Conservation (phyloP, 257 asterid genomes). For the Primulina huaijiensis region DNA sequence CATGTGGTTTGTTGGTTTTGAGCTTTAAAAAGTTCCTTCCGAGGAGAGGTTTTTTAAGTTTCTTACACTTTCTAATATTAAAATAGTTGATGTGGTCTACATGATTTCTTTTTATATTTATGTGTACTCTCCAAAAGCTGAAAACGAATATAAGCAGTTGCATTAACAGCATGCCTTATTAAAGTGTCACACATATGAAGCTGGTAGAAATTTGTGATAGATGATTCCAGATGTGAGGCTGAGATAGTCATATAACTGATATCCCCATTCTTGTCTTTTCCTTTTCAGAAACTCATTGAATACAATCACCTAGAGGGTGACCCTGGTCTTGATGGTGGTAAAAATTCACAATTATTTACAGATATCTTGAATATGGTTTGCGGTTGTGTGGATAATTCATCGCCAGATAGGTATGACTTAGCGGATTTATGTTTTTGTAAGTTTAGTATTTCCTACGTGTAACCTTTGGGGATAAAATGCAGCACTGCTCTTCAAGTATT, state of each 20-base stretch:
- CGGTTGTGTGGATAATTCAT: slow-evolving; percentile 84
- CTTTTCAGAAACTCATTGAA: slow-evolving; percentile 86
- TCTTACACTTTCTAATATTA: slow-evolving; percentile 19
- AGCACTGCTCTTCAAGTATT: slow-evolving; percentile 96
- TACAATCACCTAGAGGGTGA: slow-evolving; percentile 97
- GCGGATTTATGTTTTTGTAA: slow-evolving; percentile 18
- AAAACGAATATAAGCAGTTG: background rate
- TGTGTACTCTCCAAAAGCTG: slow-evolving; percentile 1
- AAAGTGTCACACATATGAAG: slow-evolving; percentile 12
- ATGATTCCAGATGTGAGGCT: slow-evolving; percentile 16
- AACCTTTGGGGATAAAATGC: slow-evolving; percentile 41
- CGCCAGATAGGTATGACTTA: slow-evolving; percentile 81
- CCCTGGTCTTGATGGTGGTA: slow-evolving; percentile 89
- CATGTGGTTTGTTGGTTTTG: slow-evolving; percentile 24
- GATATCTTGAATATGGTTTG: slow-evolving; percentile 87
- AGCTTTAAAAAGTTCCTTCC: slow-evolving; percentile 22
- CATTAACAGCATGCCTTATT: slow-evolving; percentile 22
- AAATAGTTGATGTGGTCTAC: slow-evolving; percentile 18
- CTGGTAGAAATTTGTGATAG: slow-evolving; percentile 16
- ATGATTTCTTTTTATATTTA: slow-evolving; percentile 6
- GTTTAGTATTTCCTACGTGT: slow-evolving; percentile 24
- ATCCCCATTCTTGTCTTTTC: slow-evolving; percentile 18
- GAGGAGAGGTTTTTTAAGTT: slow-evolving; percentile 8
- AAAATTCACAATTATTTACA: slow-evolving; percentile 64
- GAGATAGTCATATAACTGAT: slow-evolving; percentile 15